Evolutionary conservation across 345 rosid species (phyloP).

Genomic region (Populus pruinosa): DNA sequence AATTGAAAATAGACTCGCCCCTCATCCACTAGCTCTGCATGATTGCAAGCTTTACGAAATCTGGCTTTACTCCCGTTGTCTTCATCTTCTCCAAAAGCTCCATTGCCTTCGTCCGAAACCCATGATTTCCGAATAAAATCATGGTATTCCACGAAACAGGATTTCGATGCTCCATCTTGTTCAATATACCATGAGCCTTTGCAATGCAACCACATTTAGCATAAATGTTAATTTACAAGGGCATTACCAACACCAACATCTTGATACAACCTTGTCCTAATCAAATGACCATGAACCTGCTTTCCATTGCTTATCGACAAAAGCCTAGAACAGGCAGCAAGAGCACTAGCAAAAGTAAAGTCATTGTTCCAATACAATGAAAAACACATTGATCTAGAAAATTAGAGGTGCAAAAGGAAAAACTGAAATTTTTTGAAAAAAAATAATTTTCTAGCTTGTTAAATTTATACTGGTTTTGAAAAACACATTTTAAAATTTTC

Average conservation of each 20-base stretch:
- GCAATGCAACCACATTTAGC: slow-evolving; percentile 61
- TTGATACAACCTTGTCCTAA: slow-evolving; percentile 32
- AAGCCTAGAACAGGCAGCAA: slow-evolving; percentile 51
- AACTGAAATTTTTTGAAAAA: too few relatives aligned
- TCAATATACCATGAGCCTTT: slow-evolving; percentile 36
- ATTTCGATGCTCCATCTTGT: slow-evolving; percentile 38
- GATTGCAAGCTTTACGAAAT: slow-evolving; percentile 66
- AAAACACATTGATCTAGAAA: too few relatives aligned
- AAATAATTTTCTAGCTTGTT: too few relatives aligned
- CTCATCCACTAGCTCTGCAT: slow-evolving; percentile 52
- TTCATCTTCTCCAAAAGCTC: slow-evolving; percentile 49
- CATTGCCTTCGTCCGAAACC: slow-evolving; percentile 45
- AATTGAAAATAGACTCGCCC: slow-evolving; percentile 40
- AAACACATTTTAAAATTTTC: too few relatives aligned
- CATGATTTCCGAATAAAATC: slow-evolving; percentile 52
- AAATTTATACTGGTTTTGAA: too few relatives aligned
- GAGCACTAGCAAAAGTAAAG: slow-evolving; percentile 44
- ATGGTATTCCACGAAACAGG: slow-evolving; percentile 66
- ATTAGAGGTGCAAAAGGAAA: too few relatives aligned
- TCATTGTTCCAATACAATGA: slow-evolving; percentile 30
- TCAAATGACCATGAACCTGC: slow-evolving; percentile 51
- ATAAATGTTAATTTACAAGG: slow-evolving; percentile 53
- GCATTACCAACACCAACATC: slow-evolving; percentile 51
- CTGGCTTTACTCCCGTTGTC: slow-evolving; percentile 37
- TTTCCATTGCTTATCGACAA: slow-evolving; percentile 49